A percentile compares a stretch with the other conserved stretches of the same genome.
Evolutionary conservation across 257 asterid species (phyloP).

Genomic region (Nicotiana attenuata): DNA sequence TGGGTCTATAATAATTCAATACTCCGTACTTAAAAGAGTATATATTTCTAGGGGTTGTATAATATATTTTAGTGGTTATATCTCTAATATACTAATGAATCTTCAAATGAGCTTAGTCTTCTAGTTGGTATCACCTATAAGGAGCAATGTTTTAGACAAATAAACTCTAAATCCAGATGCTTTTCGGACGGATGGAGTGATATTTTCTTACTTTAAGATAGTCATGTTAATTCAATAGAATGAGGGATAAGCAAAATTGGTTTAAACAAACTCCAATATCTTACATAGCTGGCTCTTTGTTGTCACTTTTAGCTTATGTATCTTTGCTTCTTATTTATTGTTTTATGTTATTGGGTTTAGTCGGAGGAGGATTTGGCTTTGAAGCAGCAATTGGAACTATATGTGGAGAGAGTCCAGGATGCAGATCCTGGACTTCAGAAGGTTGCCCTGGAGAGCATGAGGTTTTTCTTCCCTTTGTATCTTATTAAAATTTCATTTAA

Average conservation of each 20-base stretch:
- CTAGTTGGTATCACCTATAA: not conserved
- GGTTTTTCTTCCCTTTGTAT: slow-evolving; percentile 30
- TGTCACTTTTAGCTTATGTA: not conserved
- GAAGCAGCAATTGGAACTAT: slow-evolving; percentile 85
- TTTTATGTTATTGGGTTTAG: slow-evolving; percentile 27
- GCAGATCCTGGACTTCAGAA: slow-evolving; percentile 82
- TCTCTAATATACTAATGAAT: not conserved
- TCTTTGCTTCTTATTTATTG: not conserved
- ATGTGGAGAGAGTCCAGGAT: slow-evolving; percentile 86
- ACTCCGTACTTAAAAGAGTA: no score
- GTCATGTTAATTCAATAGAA: not conserved
- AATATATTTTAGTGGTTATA: no score
- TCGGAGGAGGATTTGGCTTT: slow-evolving; percentile 92
- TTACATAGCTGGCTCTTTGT: not conserved
- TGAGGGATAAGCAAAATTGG: not conserved
- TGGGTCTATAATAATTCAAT: no score
- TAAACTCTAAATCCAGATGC: not conserved
- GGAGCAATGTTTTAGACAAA: not conserved
- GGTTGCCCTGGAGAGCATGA: slow-evolving; percentile 83
- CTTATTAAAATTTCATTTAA: not conserved
- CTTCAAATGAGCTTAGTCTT: no score
- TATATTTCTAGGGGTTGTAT: no score
- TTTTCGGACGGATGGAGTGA: not conserved
- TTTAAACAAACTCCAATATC: not conserved
- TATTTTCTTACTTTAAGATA: not conserved